Evolutionary conservation across 345 rosid species (phyloP).

Genomic region (Tarenaya hassleriana): DNA sequence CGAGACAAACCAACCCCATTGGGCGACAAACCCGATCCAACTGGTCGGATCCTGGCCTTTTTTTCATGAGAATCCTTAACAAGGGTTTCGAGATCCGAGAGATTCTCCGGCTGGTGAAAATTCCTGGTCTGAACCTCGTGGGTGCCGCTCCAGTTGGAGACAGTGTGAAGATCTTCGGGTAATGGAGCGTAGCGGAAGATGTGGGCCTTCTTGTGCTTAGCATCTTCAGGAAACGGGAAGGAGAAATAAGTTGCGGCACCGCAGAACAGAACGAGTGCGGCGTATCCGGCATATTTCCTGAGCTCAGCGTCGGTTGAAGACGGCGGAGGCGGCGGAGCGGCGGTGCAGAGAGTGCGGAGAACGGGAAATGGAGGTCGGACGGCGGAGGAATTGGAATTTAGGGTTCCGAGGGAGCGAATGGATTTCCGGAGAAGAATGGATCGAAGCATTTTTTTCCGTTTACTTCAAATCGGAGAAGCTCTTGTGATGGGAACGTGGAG

Average conservation of each 20-base stretch:
- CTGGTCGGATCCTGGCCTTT: constrained; percentile 63
- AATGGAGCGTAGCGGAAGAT: constrained; percentile 86
- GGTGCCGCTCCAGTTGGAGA: constrained; percentile 96
- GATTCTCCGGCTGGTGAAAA: constrained; percentile 77
- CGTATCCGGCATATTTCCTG: constrained; percentile 75
- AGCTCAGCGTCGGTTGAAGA: constrained; percentile 57
- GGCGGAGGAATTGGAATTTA: constrained; percentile 18
- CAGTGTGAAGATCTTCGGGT: constrained; percentile 89
- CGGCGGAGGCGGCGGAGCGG: constrained; percentile 32
- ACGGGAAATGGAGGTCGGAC: constrained; percentile 21
- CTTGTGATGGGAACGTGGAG: too few relatives aligned
- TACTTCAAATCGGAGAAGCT: constrained; percentile 1
- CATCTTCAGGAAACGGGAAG: constrained; percentile 67
- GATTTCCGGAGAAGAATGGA: constrained; percentile 45
- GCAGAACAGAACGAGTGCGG: constrained; percentile 67
- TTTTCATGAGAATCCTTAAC: constrained; percentile 58
- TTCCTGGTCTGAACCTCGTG: constrained; percentile 93
- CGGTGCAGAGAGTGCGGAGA: constrained; percentile 33
- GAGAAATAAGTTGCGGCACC: constrained; percentile 89
- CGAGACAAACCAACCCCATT: constrained; percentile 89
- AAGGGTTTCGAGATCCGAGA: constrained; percentile 56
- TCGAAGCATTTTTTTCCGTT: constrained; percentile 42
- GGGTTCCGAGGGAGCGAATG: constrained; percentile 23
- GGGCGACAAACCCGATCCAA: constrained; percentile 88
- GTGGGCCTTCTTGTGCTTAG: constrained; percentile 88